Conservation (phyloP, 2,329 filamentous ascomycete genomes). For the Chrysosporium keratinophilum region DNA sequence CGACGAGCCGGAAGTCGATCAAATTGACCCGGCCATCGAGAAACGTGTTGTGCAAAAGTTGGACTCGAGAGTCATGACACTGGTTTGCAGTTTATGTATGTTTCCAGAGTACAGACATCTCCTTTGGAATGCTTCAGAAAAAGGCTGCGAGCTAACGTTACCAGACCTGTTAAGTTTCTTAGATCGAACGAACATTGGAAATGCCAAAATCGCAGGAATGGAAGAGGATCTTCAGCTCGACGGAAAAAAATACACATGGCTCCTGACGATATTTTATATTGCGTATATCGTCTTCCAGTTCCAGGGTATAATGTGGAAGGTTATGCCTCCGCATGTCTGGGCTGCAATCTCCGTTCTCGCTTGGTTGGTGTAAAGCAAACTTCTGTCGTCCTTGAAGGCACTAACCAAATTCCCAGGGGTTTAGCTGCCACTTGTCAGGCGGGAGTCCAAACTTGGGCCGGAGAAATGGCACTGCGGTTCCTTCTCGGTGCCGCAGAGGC, state of each 20-base stretch:
- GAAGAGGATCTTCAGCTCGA: constrained; percentile 39
- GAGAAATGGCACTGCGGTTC: constrained; percentile 42
- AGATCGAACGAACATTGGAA: constrained; percentile 43
- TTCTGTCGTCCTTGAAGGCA: background rate
- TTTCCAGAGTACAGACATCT: background rate
- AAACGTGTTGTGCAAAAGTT: constrained; percentile 40
- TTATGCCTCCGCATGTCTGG: constrained; percentile 35
- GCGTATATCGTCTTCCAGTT: constrained; percentile 38
- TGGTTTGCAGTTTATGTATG: constrained; percentile 37
- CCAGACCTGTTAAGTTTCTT: constrained; percentile 40
- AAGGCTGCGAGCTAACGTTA: background rate
- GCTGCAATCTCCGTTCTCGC: constrained; percentile 35
- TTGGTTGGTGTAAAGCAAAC: constrained; percentile 25
- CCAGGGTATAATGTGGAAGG: constrained; percentile 38
- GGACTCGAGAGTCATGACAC: constrained; percentile 40
- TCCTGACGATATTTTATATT: constrained; percentile 46
- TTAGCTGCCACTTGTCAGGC: constrained; percentile 41
- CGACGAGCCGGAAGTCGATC: background rate
- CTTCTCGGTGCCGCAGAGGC: constrained; percentile 41
- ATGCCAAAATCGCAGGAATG: constrained; percentile 48
- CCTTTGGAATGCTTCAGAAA: background rate
- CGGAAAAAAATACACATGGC: constrained; percentile 41
- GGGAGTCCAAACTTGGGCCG: constrained; percentile 36
- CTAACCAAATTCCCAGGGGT: constrained; percentile 31
- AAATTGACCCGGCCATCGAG: constrained; percentile 19